Base-by-base conservation (phyloP, 73 alveolate genomes). In the Paramecium caudatum region DNA sequence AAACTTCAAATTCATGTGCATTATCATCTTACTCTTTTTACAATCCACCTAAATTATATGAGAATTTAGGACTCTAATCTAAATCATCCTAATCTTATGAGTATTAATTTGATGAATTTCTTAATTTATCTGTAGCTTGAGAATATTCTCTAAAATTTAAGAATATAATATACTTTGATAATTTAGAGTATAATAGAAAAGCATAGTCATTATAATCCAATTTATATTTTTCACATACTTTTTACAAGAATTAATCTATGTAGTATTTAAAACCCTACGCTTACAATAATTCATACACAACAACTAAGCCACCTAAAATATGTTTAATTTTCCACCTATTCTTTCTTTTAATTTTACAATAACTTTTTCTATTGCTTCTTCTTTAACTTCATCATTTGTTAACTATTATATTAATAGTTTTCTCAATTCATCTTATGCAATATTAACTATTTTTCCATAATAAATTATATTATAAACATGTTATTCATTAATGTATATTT, bases 371-470 rank as follows among this genome's bases (percentile, higher is more conserved):
- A 55, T 55, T 23, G 80, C 80, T 55, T 55, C 80, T 55, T 37
- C 46, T 55, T 55, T 55, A 55, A 55, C 80, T 55, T 55, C 80
- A 27, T 55, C 23, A 55, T 55, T 55, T 55, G 23, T 27, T 55
- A 55, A 23, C 30, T 55, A 10, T 4, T 9, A 10, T 19, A 43
- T 55, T 55, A 55, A 55, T 23, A 55, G 9, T 55, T 15, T 27
- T 23, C 45, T 21, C 30, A 55, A 55, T 55, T 55, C 80, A 19
- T 55, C 80, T 55, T 21, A 27, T 6, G 80, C 1, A 3, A 55
- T 23, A 55, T 55, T 55, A 3, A 43, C 80, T 10, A 55, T 55
- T 15, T 55, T 55, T 4, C 80, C 80, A 21, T 55, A 55, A 55
- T 55, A 55, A 23, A 55, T 55, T 3, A 55, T 55, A 21, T 55